These are phyloP conservation scores for Juncus inflexus DNA, from an alignment of 176 grass and related monocot species.

Conservation along the genomic window DNA sequence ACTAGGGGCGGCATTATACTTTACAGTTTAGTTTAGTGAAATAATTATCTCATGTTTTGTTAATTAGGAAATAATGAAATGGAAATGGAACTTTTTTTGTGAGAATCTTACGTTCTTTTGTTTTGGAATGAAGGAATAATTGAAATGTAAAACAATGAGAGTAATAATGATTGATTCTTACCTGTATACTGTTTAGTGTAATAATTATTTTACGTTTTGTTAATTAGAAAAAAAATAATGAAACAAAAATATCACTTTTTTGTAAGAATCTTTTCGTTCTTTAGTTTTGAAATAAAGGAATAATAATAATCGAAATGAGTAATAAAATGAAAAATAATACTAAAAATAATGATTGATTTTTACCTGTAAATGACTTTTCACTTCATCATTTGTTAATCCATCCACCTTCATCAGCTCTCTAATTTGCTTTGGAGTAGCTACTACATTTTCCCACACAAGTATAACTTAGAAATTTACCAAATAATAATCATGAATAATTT, in stretches of 20 bases:
- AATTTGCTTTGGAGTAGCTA: conserved; percentile 36
- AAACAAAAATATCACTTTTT: conserved; percentile 8
- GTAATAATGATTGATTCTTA: too few relatives aligned
- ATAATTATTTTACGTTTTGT: background rate
- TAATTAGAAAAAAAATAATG: background rate
- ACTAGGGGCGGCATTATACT: too few relatives aligned
- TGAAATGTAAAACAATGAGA: too few relatives aligned
- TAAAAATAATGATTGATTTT: background rate
- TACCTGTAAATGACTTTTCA: conserved; percentile 41
- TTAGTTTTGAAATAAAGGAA: conserved; percentile 6
- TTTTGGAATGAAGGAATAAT: too few relatives aligned
- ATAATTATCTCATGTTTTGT: too few relatives aligned
- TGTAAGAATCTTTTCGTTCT: background rate
- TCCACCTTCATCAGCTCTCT: conserved; percentile 42
- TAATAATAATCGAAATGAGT: background rate
- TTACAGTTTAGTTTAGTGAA: too few relatives aligned
- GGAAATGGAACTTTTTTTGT: too few relatives aligned
- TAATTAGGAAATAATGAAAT: too few relatives aligned
- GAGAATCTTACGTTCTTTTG: too few relatives aligned
- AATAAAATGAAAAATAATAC: conserved; percentile 4
- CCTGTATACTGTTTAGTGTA: too few relatives aligned
- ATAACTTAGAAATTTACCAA: too few relatives aligned
- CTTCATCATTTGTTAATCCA: conserved; percentile 40
- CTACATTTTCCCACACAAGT: conserved; percentile 7
- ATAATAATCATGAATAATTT: too few relatives aligned